Evolutionary conservation across 1,284 basidiomycete genomes (phyloP).

Genomic region (Boletellus deceptivus): DNA sequence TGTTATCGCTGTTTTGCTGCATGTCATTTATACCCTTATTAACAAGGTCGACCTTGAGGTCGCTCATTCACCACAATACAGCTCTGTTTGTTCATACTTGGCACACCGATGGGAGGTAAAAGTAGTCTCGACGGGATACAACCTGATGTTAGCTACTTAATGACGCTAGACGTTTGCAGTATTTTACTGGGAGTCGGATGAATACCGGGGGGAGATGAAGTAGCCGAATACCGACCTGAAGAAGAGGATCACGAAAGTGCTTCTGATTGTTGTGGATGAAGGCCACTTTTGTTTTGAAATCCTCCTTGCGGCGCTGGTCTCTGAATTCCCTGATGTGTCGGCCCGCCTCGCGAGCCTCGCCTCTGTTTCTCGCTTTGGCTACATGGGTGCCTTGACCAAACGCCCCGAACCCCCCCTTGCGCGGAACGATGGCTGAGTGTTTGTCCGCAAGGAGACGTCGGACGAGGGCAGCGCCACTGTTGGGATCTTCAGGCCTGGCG

Average conservation of each 20-base stretch:
- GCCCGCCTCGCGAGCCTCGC: conserved; percentile 92
- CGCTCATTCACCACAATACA: conserved; percentile 28
- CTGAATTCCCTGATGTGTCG: conserved; percentile 84
- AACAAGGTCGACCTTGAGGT: conserved; percentile 36
- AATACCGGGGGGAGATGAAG: not conserved
- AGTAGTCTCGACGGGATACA: conserved; percentile 17
- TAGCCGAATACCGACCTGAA: conserved; percentile 36
- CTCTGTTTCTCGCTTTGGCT: conserved; percentile 88
- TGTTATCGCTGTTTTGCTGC: conserved; percentile 30
- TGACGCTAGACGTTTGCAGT: not conserved
- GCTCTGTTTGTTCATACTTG: conserved; percentile 15
- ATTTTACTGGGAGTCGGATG: conserved; percentile 19
- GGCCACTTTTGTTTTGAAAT: conserved; percentile 81
- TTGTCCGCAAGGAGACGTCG: conserved; percentile 76
- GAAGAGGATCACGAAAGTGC: conserved; percentile 67
- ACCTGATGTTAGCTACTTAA: conserved; percentile 5
- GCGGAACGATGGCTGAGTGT: conserved; percentile 77
- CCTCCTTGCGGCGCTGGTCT: conserved; percentile 76
- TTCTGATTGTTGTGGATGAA: conserved; percentile 88
- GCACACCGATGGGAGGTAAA: conserved; percentile 18
- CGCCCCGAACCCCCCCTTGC: conserved; percentile 84
- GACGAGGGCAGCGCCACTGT: conserved; percentile 71
- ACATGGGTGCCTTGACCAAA: conserved; percentile 79
- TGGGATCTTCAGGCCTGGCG: conserved; percentile 54
- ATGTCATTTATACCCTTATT: conserved; percentile 36